phyloP scores from a whole-genome alignment of 2,329 filamentous ascomycete genomes.

The Hypoxylon sp. region DNA sequence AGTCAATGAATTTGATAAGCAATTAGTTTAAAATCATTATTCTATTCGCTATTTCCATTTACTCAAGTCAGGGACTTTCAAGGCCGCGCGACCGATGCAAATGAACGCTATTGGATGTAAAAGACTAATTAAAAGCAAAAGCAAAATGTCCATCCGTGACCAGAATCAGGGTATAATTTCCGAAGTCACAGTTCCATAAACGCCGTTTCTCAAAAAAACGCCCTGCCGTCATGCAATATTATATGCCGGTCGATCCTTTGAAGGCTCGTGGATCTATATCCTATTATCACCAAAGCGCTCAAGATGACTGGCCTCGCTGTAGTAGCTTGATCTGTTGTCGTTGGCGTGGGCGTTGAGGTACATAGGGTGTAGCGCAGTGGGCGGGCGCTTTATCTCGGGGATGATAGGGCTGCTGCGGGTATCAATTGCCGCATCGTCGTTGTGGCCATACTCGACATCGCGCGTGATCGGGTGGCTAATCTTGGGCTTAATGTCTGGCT shows the following conservation, averaged over 20 bases:
- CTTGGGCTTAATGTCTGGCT: constrained; percentile 50
- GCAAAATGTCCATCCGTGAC: too few species aligned
- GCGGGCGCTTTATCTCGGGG: constrained; percentile 63
- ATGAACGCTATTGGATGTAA: constrained; percentile 14
- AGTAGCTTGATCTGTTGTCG: constrained; percentile 53
- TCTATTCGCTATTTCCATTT: too few species aligned
- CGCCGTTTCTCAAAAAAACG: constrained; percentile 22
- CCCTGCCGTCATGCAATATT: constrained; percentile 21
- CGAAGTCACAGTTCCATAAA: constrained; percentile 23
- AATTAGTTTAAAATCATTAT: too few species aligned
- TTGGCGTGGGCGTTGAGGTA: constrained; percentile 49
- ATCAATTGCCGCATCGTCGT: constrained; percentile 42
- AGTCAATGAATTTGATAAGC: too few species aligned
- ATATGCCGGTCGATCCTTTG: constrained; percentile 1
- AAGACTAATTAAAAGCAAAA: constrained; percentile 7
- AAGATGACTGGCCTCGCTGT: constrained; percentile 61
- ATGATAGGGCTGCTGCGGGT: constrained; percentile 63
- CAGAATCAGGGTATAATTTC: constrained; percentile 32
- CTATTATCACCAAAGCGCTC: constrained; percentile 51
- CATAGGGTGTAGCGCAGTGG: constrained; percentile 66
- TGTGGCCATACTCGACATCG: constrained; percentile 50
- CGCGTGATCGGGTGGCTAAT: constrained; percentile 56
- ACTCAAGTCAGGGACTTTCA: too few species aligned
- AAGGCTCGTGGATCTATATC: constrained; percentile 21
- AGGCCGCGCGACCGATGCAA: too few species aligned